A percentile compares a stretch with the other conserved stretches of the same genome.
These are phyloP conservation scores for Silybum marianum DNA, from an alignment of 129 eudicot species.

Conservation along the genomic window DNA sequence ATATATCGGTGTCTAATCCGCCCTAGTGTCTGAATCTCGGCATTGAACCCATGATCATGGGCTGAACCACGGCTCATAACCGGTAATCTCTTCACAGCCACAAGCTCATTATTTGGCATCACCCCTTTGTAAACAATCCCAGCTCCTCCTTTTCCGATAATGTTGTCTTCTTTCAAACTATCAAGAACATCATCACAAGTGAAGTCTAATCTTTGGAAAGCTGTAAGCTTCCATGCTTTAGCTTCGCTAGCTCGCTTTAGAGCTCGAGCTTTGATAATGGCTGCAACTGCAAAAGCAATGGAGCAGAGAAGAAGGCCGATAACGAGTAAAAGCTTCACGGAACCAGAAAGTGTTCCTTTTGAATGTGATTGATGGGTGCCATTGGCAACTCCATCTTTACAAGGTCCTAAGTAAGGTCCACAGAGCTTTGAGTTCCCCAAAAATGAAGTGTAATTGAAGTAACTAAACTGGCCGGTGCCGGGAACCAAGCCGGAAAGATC, in stretches of 20 bases:
- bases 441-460: constrained; percentile 86
- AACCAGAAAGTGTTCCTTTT: constrained; percentile 65
- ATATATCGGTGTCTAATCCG: constrained; percentile 91
- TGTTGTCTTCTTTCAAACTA: constrained; percentile 82
- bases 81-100: constrained; percentile 85
- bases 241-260: constrained; percentile 79
- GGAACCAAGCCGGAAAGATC: constrained; percentile 87
- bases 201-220: constrained; percentile 83
- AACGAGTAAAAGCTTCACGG: constrained; percentile 78
- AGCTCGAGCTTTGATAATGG: constrained; percentile 73
- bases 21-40: constrained; percentile 93
- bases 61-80: constrained; percentile 92
- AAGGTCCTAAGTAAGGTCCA: constrained; percentile 91
- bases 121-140: constrained; percentile 89
- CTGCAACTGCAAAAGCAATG: constrained; percentile 76
- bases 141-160: constrained; percentile 96
- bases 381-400: constrained; percentile 68
- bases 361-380: constrained; percentile 56
- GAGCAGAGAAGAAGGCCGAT: constrained; percentile 80
- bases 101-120: constrained; percentile 69
- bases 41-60: constrained; percentile 95
- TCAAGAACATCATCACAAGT: constrained; percentile 82
- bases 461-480: constrained; percentile 90
- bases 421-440: constrained; percentile 81
- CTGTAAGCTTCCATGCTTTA: constrained; percentile 89